Evolutionary conservation across 2,329 filamentous ascomycete species (phyloP), one percentile per base, ranked within the genome.

Genomic region (Hymenoscyphus infarciens): DNA sequence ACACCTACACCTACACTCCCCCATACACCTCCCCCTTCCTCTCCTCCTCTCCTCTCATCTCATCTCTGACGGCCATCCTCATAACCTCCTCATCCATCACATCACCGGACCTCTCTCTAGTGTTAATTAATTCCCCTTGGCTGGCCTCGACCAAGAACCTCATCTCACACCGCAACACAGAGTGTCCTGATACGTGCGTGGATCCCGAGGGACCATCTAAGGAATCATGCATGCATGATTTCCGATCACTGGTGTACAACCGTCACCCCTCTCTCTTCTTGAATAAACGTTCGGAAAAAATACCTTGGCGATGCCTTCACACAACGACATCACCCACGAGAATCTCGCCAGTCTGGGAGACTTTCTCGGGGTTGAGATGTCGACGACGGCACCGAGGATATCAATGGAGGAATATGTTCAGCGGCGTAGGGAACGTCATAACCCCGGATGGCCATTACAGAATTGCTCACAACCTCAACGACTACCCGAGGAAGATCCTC

Each of bases 201-300:
- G 19, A 42, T 53, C 42, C 10, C 42, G n/a, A 54, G 25, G 25
- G 52, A 31, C 52, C 16, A 27, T 29, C 52, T 16, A 31, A 11
- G 57, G 25, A 53, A 54, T 16, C 29, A 60, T 60, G 57, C 42
- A 53, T 60, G 57, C 57, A 54, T 60, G 57, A 60, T 19, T n/a
- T 31, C 42, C 22, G 52, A 16, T 35, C 56, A 42, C 31, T 29
- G 22, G 25, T 19, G 45, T 54, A 54, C 57, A 22, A 54, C 57
- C 52, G 27, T 38, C 27, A 53, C n/a, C 11, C 42, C n/a, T 45
- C n/a, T 53, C 19, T 15, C 11, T 16, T 6, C 7, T 53, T 25
- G n/a, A 60, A 15, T 42, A 35, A 53, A n/a, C 45, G 27, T 25
- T 29, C 42, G 27, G 29, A 42, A 53, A 60, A 31, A 53, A 45